Base-by-base conservation (phyloP, 257 asterid genomes). In the Verbascum thapsus region DNA sequence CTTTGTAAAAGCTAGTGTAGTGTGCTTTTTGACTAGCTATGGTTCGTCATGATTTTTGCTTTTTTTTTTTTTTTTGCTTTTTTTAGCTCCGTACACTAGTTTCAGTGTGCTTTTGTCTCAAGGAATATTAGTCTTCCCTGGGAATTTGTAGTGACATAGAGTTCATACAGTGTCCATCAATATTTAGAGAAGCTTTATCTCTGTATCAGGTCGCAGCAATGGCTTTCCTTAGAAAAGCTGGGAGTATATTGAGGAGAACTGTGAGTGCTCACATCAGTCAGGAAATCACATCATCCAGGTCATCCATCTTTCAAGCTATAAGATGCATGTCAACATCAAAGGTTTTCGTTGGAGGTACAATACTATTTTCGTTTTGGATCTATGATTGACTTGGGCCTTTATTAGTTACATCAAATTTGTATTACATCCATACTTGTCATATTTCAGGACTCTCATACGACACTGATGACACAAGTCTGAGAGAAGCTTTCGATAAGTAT, bases 261-360 rank as follows among this genome's bases (percentile, higher is more conserved):
- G 65, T 78, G 26, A 66, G 66, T 61, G 81, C 58, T 45, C 81
- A 74, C 49, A 52, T 88, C 61, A 74, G 23, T 58, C 79, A 53
- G 44, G 83, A 78, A 58, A 52, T 77, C 13, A 58, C 90, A 4
- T 71, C 72, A 40, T 80, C 95, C 41, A 73, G 38, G 4, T 83
- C 87, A 8, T 83, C 92, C 66, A 72, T 85, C 63, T 76, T 83
- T 45, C 96, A 88, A 70, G 80, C 80, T 1, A 70, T 86, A 53
- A 79, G 96, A 78, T 84, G 83, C 86, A 91, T 91, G 96, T 86
- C 98, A 20, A 68, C 77, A 35, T 78, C 96, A 41, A 91, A 83
- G 74, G 59, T 88, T 61, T 91, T 88, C 49, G 44, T 88, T 34
- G 98, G 98, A 88, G 98, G 98, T 80, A 22, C 58, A 19, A 12